Evolutionary conservation across 495 filamentous ascomycete species (phyloP).

Genomic region (Halenospora varia): DNA sequence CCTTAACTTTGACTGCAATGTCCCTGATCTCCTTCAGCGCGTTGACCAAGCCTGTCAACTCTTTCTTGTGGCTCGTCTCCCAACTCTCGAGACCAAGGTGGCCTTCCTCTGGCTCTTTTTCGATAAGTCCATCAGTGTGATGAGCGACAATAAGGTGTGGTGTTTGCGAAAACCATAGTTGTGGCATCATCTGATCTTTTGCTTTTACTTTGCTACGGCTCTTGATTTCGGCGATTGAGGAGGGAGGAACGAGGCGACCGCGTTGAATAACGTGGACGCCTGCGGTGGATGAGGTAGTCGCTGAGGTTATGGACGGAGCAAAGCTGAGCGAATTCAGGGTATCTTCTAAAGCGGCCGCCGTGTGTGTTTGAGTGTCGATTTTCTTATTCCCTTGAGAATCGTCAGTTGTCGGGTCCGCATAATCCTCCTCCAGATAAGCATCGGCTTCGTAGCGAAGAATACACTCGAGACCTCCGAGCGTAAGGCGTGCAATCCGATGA

Average conservation of each 20-base stretch:
- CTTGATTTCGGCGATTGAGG: not conserved
- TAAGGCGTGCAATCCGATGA: constrained; percentile 44
- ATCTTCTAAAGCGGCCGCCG: too few species aligned
- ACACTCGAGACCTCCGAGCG: constrained; percentile 38
- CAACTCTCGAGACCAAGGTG: too few species aligned
- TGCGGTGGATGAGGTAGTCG: not conserved
- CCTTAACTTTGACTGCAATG: too few species aligned
- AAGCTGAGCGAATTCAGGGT: too few species aligned
- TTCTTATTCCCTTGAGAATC: not conserved
- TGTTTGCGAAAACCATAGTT: not conserved
- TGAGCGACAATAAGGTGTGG: too few species aligned
- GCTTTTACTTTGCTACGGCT: not conserved
- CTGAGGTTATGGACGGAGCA: not conserved
- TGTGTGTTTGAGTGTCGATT: too few species aligned
- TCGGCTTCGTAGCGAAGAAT: constrained; percentile 46
- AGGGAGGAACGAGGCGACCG: not conserved
- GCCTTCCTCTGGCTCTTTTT: too few species aligned
- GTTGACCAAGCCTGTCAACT: too few species aligned
- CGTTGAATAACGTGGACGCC: not conserved
- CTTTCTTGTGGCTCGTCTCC: too few species aligned
- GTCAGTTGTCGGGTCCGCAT: not conserved
- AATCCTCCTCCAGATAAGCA: constrained; percentile 30
- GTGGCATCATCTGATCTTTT: not conserved
- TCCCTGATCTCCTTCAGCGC: too few species aligned
- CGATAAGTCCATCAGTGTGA: too few species aligned